phyloP scores from a whole-genome alignment of 2,329 filamentous ascomycete species.

The Stachybotrys chartarum region DNA sequence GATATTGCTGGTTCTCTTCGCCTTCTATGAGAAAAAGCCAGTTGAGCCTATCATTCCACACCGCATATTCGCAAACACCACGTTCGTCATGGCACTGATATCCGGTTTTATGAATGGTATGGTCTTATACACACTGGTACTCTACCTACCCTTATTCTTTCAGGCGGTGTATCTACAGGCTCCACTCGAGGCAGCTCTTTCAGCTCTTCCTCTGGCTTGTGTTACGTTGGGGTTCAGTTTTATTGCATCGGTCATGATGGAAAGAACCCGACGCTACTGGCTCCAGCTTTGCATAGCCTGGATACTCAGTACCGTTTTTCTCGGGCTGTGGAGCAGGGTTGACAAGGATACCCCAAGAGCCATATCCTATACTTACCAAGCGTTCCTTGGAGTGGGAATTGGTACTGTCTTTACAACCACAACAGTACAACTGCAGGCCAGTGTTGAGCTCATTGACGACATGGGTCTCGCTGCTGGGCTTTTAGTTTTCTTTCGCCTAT shows the following conservation, averaged over 20 bases:
- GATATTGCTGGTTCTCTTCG: constrained; percentile 17
- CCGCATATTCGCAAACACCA: constrained; percentile 16
- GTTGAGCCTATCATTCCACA: constrained; percentile 20
- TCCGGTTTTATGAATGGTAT: constrained; percentile 21
- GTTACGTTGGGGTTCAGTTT: constrained; percentile 1
- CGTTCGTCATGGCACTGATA: constrained; percentile 18
- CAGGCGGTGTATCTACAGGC: constrained; percentile 21
- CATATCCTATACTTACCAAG: constrained; percentile 12
- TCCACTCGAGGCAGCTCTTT: constrained; percentile 17
- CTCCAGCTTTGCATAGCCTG: background rate
- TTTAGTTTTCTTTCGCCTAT: constrained; percentile 1
- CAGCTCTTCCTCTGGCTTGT: constrained; percentile 12
- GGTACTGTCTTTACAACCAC: constrained; percentile 13
- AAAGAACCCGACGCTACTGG: background rate
- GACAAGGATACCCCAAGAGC: constrained; percentile 1
- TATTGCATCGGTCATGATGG: constrained; percentile 1
- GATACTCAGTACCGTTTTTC: constrained; percentile 1
- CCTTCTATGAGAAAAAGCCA: constrained; percentile 18
- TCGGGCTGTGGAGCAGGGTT: background rate
- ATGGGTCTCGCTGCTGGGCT: constrained; percentile 1
- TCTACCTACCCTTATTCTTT: constrained; percentile 23
- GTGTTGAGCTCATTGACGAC: constrained; percentile 2
- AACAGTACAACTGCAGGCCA: constrained; percentile 4
- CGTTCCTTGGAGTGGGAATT: constrained; percentile 14
- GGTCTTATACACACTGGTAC: constrained; percentile 16